phyloP scores from a whole-genome alignment of 768 basidiomycete species.

The Boletus subcaerulescens region DNA sequence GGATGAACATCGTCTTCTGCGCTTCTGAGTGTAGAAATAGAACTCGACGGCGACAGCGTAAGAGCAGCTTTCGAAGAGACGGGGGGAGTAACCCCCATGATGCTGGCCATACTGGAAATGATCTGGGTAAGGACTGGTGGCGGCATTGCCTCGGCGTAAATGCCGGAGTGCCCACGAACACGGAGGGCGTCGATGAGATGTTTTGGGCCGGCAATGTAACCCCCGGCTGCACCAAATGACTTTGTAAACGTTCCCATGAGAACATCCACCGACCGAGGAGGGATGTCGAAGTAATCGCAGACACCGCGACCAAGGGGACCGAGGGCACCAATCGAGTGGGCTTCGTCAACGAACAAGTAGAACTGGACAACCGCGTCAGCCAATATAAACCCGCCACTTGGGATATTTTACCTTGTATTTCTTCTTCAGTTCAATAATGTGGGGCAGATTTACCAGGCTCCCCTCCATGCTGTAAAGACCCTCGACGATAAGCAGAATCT shows the following conservation, averaged over 20 bases:
- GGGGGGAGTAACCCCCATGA: slow-evolving; percentile 77
- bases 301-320: slow-evolving; percentile 95
- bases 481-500: slow-evolving; percentile 92
- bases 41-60: slow-evolving; percentile 32
- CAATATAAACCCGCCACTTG: background rate
- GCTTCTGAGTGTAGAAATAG: slow-evolving; percentile 24
- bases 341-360: slow-evolving; percentile 94
- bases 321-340: slow-evolving; percentile 94
- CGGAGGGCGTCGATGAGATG: slow-evolving; percentile 79
- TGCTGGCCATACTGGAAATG: slow-evolving; percentile 89
- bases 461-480: slow-evolving; percentile 99
- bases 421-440: slow-evolving; percentile 80
- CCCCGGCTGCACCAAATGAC: slow-evolving; percentile 91
- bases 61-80: slow-evolving; percentile 22
- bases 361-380: slow-evolving; percentile 52
- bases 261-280: slow-evolving; percentile 81
- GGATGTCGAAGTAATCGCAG: slow-evolving; percentile 86
- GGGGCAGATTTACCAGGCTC: slow-evolving; percentile 83
- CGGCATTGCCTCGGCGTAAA: slow-evolving; percentile 88
- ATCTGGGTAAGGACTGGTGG: slow-evolving; percentile 91
- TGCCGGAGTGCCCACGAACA: slow-evolving; percentile 71
- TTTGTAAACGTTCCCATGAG: slow-evolving; percentile 99
- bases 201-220: slow-evolving; percentile 88
- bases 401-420: slow-evolving; percentile 79
- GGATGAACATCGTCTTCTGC: slow-evolving; percentile 53